These are phyloP conservation scores for Neurospora sp. DNA, from an alignment of 495 filamentous ascomycete genomes.

Conservation along the genomic window DNA sequence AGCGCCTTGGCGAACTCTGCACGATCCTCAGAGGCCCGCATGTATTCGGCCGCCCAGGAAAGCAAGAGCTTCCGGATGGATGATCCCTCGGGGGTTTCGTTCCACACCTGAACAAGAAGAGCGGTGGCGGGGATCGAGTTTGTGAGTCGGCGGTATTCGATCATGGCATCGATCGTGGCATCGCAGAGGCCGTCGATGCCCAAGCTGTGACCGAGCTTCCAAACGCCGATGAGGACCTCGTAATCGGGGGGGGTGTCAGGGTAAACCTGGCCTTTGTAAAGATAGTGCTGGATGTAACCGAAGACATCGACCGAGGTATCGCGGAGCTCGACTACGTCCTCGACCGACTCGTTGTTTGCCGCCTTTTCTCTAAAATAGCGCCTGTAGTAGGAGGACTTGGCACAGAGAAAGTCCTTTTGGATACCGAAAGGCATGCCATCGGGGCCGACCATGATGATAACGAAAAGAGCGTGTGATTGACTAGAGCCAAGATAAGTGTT, in stretches of 20 bases:
- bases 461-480: slow-evolving; percentile 42
- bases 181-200: slow-evolving; percentile 44
- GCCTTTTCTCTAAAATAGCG: slow-evolving; percentile 29
- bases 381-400: slow-evolving; percentile 38
- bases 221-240: slow-evolving; percentile 39
- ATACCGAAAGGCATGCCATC: slow-evolving; percentile 42
- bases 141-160: slow-evolving; percentile 37
- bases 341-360: slow-evolving; percentile 20
- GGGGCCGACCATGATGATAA: slow-evolving; percentile 40
- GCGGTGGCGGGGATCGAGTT: slow-evolving; percentile 40
- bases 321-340: slow-evolving; percentile 37
- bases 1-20: slow-evolving; percentile 42
- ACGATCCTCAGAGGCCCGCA: slow-evolving; percentile 38
- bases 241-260: slow-evolving; percentile 35
- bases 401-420: slow-evolving; percentile 44
- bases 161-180: slow-evolving; percentile 41
- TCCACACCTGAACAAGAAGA: slow-evolving; percentile 44
- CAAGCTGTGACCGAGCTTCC: slow-evolving; percentile 41
- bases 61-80: slow-evolving; percentile 43
- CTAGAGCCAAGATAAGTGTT: slow-evolving; percentile 16
- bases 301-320: slow-evolving; percentile 37
- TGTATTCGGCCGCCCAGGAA: slow-evolving; percentile 48
- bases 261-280: slow-evolving; percentile 39
- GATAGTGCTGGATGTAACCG: slow-evolving; percentile 40
- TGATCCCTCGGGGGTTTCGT: slow-evolving; percentile 44